Conservation (phyloP, 1,139 yeast genomes). For the Eremothecium cymbalariae region DNA sequence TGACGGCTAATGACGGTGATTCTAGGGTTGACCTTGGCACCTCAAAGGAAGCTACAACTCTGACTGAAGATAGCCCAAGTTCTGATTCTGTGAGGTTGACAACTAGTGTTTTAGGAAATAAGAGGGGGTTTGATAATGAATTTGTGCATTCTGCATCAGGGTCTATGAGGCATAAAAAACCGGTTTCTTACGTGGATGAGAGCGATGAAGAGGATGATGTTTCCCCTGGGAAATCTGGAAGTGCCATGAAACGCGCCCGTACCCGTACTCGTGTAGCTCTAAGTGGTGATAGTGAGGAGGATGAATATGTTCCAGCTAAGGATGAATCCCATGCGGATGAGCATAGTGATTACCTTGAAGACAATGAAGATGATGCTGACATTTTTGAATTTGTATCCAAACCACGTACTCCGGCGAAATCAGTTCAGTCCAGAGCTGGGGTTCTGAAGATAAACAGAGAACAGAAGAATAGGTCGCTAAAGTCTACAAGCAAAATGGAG, state of each 20-base stretch:
- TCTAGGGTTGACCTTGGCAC: neutral
- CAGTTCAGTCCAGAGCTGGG: neutral
- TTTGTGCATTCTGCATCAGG: too few species aligned
- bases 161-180: conserved; percentile 20
- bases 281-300: conserved; percentile 28
- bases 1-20: conserved; percentile 15
- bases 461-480: conserved; percentile 14
- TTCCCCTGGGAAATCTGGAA: conserved; percentile 13
- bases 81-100: neutral
- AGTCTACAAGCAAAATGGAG: conserved; percentile 12
- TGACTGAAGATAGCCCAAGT: conserved; percentile 1
- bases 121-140: neutral
- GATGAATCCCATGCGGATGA: conserved; percentile 22
- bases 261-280: conserved; percentile 26
- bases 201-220: conserved; percentile 33
- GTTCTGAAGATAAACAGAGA: conserved; percentile 7
- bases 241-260: conserved; percentile 10
- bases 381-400: conserved; percentile 9
- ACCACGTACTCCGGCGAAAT: conserved; percentile 5
- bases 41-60: conserved; percentile 2
- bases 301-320: conserved; percentile 30
- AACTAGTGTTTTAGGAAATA: conserved; percentile 1
- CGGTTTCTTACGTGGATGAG: conserved; percentile 36
- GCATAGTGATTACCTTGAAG: conserved; percentile 12
- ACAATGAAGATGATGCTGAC: conserved; percentile 9